Evolutionary conservation across 495 filamentous ascomycete genomes (phyloP), one percentile per base, ranked within the genome.

Genomic region (Bacidia gigantensis): DNA sequence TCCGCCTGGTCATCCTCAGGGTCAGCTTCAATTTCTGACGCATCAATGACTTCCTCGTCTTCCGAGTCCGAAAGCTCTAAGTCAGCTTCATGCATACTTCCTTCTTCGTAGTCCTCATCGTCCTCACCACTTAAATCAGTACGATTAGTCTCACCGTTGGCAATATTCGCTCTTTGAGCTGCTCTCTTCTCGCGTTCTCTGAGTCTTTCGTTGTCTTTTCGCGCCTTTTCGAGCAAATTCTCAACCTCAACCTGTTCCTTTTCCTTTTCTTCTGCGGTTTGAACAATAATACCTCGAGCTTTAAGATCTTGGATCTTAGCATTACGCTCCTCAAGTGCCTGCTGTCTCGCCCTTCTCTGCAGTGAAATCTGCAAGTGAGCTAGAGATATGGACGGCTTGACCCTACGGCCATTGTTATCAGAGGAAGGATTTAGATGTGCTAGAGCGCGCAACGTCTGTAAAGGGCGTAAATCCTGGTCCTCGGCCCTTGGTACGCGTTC

Each of bases 251-350:
- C 80, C 61, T 82, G 78, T 62, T 90, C 83, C 11, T 80, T 79
- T 56, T 84, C 81, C 52, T 86, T 74, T 58, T 99, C 89, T 64
- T 95, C 92, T 3, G 80, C 77, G 1, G 86, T 95, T 57, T 86
- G 83, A n/a, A 96, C 71, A 40, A 84, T 69, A 14, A 97, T 72
- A 26, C 92, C 92, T 62, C 82, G 85, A 18, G 81, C 80, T 50
- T 76, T 74, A 22, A 97, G 71, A 53, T 83, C 78, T 53, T 86
- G 78, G 14, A 97, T 75, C 52, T 81, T 82, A 57, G 87, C 83
- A 42, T 81, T 79, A n/a, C 87, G 75, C 61, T 89, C 89, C 26
- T 76, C 65, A 21, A 76, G 75, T 39, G 89, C 93, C 66, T 99
- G 92, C 56, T 81, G 72, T 29, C 86, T 77, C 0, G 89, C 87